These are phyloP conservation scores for Talaromyces islandicus DNA, from an alignment of 2,329 filamentous ascomycete species.

Conservation along the genomic window DNA sequence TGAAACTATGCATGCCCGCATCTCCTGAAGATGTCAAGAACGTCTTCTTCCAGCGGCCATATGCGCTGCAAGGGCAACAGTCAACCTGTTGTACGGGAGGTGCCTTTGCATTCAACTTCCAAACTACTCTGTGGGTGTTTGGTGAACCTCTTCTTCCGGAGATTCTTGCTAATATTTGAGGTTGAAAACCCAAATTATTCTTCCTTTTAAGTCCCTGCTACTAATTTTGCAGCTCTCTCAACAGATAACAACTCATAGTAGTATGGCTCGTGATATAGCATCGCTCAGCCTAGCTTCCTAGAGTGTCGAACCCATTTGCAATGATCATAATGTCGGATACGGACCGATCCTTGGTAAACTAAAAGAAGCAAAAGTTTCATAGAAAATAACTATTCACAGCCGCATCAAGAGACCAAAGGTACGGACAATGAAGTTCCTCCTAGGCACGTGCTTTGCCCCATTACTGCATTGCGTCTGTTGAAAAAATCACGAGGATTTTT, in stretches of 20 bases:
- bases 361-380: not conserved
- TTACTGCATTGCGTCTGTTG: no score
- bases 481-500: no score
- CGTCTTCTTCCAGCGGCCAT: slow-evolving; percentile 33
- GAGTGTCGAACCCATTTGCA: not conserved
- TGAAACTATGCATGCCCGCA: slow-evolving; percentile 27
- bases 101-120: slow-evolving; percentile 26
- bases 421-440: no score
- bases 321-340: not conserved
- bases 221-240: not conserved
- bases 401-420: not conserved
- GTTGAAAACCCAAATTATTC: not conserved
- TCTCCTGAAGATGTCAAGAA: slow-evolving; percentile 22
- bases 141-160: slow-evolving; percentile 18
- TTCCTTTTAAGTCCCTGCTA: not conserved
- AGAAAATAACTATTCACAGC: not conserved
- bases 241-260: not conserved
- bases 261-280: not conserved
- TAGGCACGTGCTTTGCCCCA: no score
- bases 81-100: slow-evolving; percentile 30
- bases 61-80: slow-evolving; percentile 33
- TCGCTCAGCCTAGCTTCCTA: not conserved
- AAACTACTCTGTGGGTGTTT: slow-evolving; percentile 19
- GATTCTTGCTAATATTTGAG: slow-evolving; percentile 6
- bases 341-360: not conserved